Conservation (phyloP, 345 rosid species). For the Citropsis articulata region DNA sequence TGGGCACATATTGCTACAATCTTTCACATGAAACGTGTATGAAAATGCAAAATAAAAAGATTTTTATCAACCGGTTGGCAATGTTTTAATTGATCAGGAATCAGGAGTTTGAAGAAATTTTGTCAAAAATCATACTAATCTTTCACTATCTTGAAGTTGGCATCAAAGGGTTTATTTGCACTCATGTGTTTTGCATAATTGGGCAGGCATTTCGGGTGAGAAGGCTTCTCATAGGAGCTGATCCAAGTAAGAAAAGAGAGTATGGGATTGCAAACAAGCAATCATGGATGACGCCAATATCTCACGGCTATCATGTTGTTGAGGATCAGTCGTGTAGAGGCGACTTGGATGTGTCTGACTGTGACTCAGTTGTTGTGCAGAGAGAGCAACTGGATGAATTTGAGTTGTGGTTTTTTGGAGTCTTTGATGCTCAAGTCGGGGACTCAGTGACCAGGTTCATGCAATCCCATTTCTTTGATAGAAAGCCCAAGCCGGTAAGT, state of each 20-base stretch:
- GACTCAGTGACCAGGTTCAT: constrained; percentile 48
- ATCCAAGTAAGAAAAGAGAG: constrained; percentile 30
- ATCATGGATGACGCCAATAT: constrained; percentile 57
- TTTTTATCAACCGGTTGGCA: neutral
- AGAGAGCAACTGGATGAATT: constrained; percentile 58
- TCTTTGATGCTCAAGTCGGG: constrained; percentile 43
- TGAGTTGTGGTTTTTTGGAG: constrained; percentile 72
- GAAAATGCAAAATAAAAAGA: neutral
- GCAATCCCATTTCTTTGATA: constrained; percentile 60
- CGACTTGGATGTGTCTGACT: constrained; percentile 16
- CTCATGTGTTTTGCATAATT: neutral
- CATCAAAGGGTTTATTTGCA: too few species aligned
- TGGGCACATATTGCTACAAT: neutral
- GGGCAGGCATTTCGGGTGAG: constrained; percentile 48
- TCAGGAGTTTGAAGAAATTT: neutral
- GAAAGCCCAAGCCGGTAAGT: constrained; percentile 41
- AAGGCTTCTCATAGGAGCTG: constrained; percentile 30
- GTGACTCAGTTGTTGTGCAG: constrained; percentile 48
- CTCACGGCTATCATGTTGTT: constrained; percentile 62
- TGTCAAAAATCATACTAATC: neutral
- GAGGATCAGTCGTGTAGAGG: constrained; percentile 29
- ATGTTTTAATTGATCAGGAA: neutral
- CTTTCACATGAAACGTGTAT: neutral
- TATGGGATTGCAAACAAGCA: constrained; percentile 33
- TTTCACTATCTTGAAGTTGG: neutral